Conservation (phyloP, 257 asterid genomes). For the Scutellaria barbata region DNA sequence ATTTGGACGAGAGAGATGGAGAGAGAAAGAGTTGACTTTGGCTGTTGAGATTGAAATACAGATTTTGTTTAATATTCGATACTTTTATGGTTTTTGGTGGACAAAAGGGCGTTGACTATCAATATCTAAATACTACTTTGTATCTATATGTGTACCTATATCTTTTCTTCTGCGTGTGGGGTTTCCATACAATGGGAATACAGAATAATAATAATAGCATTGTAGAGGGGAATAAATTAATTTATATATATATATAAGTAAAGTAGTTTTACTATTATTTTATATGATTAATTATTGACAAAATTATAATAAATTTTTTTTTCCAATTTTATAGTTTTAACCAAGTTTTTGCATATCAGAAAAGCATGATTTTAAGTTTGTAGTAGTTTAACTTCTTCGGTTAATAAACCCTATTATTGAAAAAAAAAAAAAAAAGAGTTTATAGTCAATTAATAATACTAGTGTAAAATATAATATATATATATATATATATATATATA, state of each 20-base stretch:
- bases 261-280: no score
- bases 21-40: constrained; percentile 69
- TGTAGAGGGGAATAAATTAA: not conserved
- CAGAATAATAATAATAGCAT: not conserved
- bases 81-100: constrained; percentile 45
- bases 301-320: no score
- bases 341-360: no score
- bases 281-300: no score
- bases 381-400: no score
- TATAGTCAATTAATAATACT: not conserved
- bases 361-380: no score
- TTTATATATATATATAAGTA: no score
- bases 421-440: no score
- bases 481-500: constrained; percentile 5
- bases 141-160: constrained; percentile 21
- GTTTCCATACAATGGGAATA: constrained; percentile 33
- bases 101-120: constrained; percentile 49
- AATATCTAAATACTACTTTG: not conserved
- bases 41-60: constrained; percentile 31
- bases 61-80: constrained; percentile 41
- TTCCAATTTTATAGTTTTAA: no score
- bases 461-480: not conserved
- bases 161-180: constrained; percentile 41
- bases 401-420: no score
- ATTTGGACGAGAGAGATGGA: constrained; percentile 35